Conservation (phyloP, 768 basidiomycete genomes). For the Royoungia palumana region DNA sequence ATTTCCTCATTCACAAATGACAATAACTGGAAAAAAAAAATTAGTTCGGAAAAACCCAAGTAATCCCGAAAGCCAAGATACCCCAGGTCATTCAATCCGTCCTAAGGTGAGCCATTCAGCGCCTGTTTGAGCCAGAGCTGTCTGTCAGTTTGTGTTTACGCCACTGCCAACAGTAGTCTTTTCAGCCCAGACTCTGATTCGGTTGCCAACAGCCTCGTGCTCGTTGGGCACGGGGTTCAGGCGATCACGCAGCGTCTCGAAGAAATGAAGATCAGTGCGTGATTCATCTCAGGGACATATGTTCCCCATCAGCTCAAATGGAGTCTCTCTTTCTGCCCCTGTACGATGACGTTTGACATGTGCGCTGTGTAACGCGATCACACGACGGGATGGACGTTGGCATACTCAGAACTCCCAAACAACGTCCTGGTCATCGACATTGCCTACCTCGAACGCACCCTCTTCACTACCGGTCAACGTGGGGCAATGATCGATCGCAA, state of each 20-base stretch:
- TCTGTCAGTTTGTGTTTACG: constrained; percentile 1
- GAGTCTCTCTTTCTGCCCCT: not conserved
- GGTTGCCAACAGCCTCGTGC: constrained; percentile 61
- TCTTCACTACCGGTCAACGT: constrained; percentile 57
- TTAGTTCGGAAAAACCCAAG: constrained; percentile 78
- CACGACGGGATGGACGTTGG: too few species aligned
- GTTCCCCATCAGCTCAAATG: not conserved
- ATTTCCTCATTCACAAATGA: not conserved
- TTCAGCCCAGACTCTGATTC: constrained; percentile 77
- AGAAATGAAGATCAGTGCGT: constrained; percentile 78
- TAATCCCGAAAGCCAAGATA: constrained; percentile 63
- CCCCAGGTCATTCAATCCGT: constrained; percentile 68
- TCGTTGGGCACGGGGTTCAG: constrained; percentile 60
- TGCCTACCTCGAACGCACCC: constrained; percentile 55
- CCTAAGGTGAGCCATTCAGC: constrained; percentile 49
- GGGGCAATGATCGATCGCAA: constrained; percentile 60
- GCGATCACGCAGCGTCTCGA: constrained; percentile 61
- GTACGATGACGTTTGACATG: not conserved
- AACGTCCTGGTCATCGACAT: constrained; percentile 71
- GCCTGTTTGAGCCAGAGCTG: not conserved
- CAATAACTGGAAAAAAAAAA: constrained; percentile 7
- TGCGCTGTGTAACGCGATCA: too few species aligned
- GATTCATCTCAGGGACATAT: not conserved
- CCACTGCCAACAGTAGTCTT: constrained; percentile 50
- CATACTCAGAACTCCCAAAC: constrained; percentile 59